Percentiles rank a stretch among this genome's conserved stretches.
These are phyloP conservation scores for Helicosporidium sp. DNA, from an alignment of 139 green algal species.

Conservation along the genomic window DNA sequence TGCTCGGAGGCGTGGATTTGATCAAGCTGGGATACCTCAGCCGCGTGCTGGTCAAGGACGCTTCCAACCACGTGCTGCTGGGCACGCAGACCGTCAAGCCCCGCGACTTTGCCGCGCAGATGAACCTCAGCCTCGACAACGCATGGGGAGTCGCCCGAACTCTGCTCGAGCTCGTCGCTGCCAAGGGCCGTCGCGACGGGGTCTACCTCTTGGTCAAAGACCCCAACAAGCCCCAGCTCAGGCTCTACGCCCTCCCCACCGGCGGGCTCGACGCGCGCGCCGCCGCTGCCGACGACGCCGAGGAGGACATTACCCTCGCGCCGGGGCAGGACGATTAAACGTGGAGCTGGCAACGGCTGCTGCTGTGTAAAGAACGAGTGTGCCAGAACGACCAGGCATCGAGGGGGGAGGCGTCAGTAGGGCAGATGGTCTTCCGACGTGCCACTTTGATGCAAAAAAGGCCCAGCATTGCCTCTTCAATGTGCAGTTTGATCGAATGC, in stretches of 20 bases:
- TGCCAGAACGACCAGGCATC: no score
- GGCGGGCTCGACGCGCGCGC: slow-evolving; percentile 1
- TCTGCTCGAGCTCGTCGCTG: slow-evolving; percentile 51
- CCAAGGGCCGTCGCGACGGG: slow-evolving; percentile 5
- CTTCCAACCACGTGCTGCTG: slow-evolving; percentile 71
- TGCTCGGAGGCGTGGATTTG: slow-evolving; percentile 69
- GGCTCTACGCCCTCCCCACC: slow-evolving; percentile 52
- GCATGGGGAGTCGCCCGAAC: slow-evolving; percentile 85
- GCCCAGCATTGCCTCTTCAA: no score
- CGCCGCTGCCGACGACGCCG: neutral
- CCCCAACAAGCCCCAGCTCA: slow-evolving; percentile 80
- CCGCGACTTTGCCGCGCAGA: slow-evolving; percentile 69
- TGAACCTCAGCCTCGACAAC: slow-evolving; percentile 85
- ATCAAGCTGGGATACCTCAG: slow-evolving; percentile 85
- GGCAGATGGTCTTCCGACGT: no score
- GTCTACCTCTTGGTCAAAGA: slow-evolving; percentile 81
- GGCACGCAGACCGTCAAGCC: slow-evolving; percentile 41
- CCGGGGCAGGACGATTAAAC: no score
- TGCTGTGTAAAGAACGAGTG: no score
- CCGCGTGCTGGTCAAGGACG: slow-evolving; percentile 37
- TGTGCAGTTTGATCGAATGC: no score
- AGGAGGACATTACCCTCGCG: no score
- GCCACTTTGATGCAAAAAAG: no score
- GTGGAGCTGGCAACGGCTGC: no score
- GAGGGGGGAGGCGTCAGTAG: no score